A percentile compares a stretch with the other conserved stretches of the same genome.
Evolutionary conservation across 2,329 filamentous ascomycete genomes (phyloP).

Genomic region (Clonostachys solani): DNA sequence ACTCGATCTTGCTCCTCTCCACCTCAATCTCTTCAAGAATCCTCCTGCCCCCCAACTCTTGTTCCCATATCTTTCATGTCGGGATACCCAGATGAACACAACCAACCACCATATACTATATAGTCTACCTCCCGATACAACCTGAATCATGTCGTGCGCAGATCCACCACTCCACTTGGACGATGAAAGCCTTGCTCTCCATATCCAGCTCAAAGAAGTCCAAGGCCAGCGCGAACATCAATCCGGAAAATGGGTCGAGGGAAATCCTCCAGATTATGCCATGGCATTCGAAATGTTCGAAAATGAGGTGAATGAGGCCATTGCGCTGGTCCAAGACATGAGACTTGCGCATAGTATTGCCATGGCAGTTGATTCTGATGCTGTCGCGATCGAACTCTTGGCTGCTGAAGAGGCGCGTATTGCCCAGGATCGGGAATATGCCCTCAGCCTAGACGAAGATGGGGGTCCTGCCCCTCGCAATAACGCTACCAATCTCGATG

Average conservation of each 20-base stretch:
- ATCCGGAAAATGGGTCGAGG: conserved; percentile 3
- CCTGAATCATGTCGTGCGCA: conserved; percentile 1
- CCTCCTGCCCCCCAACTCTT: no score
- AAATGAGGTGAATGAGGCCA: conserved; percentile 2
- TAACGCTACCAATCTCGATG: not conserved
- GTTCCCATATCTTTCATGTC: no score
- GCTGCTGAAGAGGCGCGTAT: conserved; percentile 1
- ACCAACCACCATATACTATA: no score
- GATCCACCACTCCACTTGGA: not conserved
- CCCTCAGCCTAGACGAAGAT: not conserved
- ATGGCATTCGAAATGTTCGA: conserved; percentile 5
- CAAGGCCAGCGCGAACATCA: conserved; percentile 1
- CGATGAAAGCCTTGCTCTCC: conserved; percentile 2
- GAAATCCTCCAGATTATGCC: conserved; percentile 3
- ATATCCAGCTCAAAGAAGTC: conserved; percentile 4
- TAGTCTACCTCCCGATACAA: no score
- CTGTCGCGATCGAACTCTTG: conserved; percentile 1
- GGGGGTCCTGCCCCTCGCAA: not conserved
- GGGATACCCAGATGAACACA: no score
- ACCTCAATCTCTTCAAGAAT: no score
- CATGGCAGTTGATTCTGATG: conserved; percentile 5
- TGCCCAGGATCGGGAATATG: not conserved
- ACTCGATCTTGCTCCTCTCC: no score
- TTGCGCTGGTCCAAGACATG: conserved; percentile 1
- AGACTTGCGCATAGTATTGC: conserved; percentile 5